These are phyloP conservation scores for Cronartium quercuum DNA, from an alignment of 1,284 basidiomycete genomes.

Conservation along the genomic window DNA sequence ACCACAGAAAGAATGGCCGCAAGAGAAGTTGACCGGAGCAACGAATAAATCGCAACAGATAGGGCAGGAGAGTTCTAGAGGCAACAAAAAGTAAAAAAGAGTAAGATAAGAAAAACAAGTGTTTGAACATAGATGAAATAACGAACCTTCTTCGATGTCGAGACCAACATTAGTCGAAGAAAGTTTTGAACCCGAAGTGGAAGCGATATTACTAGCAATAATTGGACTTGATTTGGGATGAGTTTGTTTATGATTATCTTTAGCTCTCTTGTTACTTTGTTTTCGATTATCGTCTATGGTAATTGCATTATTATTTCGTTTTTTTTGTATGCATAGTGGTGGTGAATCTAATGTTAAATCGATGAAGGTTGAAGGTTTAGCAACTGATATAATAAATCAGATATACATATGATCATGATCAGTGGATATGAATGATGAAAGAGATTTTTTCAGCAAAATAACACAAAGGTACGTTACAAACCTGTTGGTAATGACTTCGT, in stretches of 20 bases:
- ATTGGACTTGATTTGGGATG: background rate
- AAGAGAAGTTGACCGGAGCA: constrained; percentile 1
- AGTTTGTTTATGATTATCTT: background rate
- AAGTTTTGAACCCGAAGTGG: no score
- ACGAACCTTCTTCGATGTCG: background rate
- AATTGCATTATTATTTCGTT: background rate
- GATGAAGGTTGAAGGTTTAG: background rate
- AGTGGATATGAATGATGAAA: no score
- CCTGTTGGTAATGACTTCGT: no score
- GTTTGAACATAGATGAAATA: background rate
- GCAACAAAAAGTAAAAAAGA: background rate
- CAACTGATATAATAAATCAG: no score
- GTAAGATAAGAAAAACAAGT: background rate
- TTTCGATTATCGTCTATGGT: background rate
- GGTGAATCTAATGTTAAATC: constrained; percentile 2
- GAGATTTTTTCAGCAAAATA: no score
- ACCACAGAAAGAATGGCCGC: constrained; percentile 7
- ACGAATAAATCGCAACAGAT: constrained; percentile 8
- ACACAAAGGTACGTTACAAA: no score
- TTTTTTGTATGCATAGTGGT: background rate
- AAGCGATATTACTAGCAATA: background rate
- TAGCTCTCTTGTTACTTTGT: background rate
- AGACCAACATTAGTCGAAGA: background rate
- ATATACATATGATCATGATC: no score
- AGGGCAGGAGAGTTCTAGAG: background rate